Conservation (phyloP, 306 rosid genomes). For the Adenanthera pavonina region DNA sequence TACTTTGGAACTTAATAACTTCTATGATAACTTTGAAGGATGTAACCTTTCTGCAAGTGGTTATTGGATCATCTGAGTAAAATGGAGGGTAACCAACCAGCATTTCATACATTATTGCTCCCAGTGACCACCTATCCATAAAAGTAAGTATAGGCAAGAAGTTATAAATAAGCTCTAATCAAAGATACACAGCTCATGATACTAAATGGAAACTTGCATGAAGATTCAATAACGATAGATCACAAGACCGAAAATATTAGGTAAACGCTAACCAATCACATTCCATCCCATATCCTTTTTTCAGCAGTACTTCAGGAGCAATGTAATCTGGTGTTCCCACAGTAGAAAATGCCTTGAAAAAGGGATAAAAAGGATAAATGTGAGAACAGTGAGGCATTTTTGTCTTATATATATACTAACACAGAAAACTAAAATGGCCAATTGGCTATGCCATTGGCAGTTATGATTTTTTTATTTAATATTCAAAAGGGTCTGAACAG, state of each 20-base stretch:
- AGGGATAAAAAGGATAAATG: slow-evolving; percentile 35
- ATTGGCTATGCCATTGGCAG: too few relatives aligned
- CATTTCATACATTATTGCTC: slow-evolving; percentile 99
- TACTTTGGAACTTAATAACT: background rate
- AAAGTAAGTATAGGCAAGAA: slow-evolving; percentile 32
- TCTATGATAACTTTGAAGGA: background rate
- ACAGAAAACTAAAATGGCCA: too few relatives aligned
- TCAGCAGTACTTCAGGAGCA: slow-evolving; percentile 96
- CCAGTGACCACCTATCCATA: slow-evolving; percentile 91
- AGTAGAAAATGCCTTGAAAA: slow-evolving; percentile 90
- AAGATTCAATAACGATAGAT: slow-evolving; percentile 31
- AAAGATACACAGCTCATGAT: slow-evolving; percentile 2
- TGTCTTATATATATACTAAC: slow-evolving; percentile 7
- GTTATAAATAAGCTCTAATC: slow-evolving; percentile 1
- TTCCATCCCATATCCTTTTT: slow-evolving; percentile 99
- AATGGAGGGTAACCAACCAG: slow-evolving; percentile 98
- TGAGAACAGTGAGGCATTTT: slow-evolving; percentile 32
- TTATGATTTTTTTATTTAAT: too few relatives aligned
- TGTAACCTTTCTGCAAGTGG: slow-evolving; percentile 93
- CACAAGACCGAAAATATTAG: slow-evolving; percentile 33
- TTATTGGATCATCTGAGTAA: slow-evolving; percentile 92
- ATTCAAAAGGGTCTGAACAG: background rate
- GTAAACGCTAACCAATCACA: slow-evolving; percentile 88
- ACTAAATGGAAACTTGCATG: background rate
- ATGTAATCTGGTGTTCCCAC: slow-evolving; percentile 99